Conservation (phyloP, 176 grass and related monocot species). For the Bolboschoenus planiculmis region DNA sequence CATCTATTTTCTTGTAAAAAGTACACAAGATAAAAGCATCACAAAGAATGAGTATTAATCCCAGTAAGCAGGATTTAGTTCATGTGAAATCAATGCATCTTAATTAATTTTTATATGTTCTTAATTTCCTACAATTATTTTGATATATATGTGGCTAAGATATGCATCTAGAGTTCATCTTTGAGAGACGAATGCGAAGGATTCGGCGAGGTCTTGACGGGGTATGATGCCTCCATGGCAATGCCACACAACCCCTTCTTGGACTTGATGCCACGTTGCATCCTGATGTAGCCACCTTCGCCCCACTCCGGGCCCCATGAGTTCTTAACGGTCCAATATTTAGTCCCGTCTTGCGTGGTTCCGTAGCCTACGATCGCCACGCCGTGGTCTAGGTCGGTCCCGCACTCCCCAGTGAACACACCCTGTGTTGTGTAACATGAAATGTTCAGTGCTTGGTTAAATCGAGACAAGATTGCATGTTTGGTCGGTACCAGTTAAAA, state of each 20-base stretch:
- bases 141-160: not conserved
- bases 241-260: conserved; percentile 47
- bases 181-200: not conserved
- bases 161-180: conserved; percentile 22
- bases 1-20: too few relatives aligned
- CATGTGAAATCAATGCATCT: not conserved
- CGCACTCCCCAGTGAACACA: conserved; percentile 52
- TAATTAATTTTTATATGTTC: not conserved
- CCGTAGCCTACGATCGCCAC: conserved; percentile 51
- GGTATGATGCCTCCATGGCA: conserved; percentile 65
- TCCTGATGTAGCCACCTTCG: conserved; percentile 57
- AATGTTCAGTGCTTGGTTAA: not conserved
- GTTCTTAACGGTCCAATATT: conserved; percentile 76
- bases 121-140: not conserved
- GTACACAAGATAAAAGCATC: not conserved
- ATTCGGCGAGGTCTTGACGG: conserved; percentile 33
- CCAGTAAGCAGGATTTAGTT: not conserved
- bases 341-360: conserved; percentile 24
- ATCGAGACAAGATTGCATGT: not conserved
- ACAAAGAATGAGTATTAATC: not conserved
- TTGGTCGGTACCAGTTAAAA: not conserved
- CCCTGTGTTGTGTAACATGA: conserved; percentile 30
- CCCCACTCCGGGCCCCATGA: conserved; percentile 67
- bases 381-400: conserved; percentile 60
- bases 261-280: conserved; percentile 31